phyloP scores from a whole-genome alignment of 768 basidiomycete species.

The Boletus tomentosulus region DNA sequence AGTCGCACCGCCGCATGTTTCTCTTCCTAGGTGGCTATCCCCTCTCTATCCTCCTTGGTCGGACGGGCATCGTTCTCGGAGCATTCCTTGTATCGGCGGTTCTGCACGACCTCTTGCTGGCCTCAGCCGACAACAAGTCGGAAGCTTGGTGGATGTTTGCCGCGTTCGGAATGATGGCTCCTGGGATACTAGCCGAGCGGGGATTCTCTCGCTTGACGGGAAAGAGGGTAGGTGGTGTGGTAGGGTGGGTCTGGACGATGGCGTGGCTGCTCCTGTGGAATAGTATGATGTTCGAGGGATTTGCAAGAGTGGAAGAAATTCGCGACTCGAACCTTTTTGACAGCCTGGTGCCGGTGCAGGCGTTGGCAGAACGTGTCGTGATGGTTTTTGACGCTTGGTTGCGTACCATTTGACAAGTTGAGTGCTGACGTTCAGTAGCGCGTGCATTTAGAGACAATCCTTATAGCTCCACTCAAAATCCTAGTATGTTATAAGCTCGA shows the following conservation, averaged over 20 bases:
- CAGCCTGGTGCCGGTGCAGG: neutral
- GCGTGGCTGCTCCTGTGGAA: neutral
- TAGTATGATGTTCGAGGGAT: conserved; percentile 13
- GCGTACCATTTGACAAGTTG: neutral
- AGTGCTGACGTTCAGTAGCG: no score
- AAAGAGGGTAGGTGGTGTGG: conserved; percentile 26
- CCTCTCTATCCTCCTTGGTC: neutral
- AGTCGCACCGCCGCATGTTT: conserved; percentile 31
- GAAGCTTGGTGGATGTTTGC: conserved; percentile 41
- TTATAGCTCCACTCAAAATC: no score
- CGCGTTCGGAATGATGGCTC: conserved; percentile 53
- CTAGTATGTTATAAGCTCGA: no score
- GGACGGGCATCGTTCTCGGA: neutral
- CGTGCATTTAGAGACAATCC: no score
- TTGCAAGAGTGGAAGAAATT: neutral
- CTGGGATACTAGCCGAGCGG: conserved; percentile 47
- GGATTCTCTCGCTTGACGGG: conserved; percentile 22
- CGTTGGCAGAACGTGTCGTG: neutral
- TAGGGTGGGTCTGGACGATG: conserved; percentile 34
- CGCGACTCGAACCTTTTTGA: neutral
- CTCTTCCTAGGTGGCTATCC: conserved; percentile 12
- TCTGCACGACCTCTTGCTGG: conserved; percentile 37
- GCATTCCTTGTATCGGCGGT: neutral
- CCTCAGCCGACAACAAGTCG: conserved; percentile 44
- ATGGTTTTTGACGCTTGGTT: neutral